Conservation (phyloP, 2,329 filamentous ascomycete species). For the Diaporthe sp. region DNA sequence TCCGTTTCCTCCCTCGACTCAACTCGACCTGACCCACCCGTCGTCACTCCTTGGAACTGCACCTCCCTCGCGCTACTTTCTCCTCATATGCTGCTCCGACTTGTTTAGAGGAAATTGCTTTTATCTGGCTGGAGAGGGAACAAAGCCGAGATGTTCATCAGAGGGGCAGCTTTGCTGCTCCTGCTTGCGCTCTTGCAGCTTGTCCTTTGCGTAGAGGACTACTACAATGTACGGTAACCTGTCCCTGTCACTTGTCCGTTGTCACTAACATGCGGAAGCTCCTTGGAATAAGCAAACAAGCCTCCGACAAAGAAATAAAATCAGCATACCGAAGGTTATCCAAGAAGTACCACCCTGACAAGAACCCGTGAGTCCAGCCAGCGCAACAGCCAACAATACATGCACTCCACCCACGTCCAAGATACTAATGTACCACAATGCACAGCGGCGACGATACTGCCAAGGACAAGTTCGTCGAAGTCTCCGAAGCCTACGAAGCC, state of each 20-base stretch:
- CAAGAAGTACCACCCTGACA: slow-evolving; percentile 98
- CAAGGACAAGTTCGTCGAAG: slow-evolving; percentile 91
- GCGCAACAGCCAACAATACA: background rate
- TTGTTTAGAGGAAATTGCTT: background rate
- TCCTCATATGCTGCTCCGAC: background rate
- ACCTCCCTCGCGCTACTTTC: background rate
- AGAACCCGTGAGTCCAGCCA: slow-evolving; percentile 83
- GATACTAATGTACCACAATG: background rate
- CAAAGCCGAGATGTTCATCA: slow-evolving; percentile 64
- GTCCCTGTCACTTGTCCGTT: slow-evolving; percentile 4
- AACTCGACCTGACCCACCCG: slow-evolving; percentile 16
- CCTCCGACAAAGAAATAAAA: slow-evolving; percentile 91
- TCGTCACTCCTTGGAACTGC: slow-evolving; percentile 42
- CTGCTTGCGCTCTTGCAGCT: slow-evolving; percentile 69
- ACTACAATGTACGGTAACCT: slow-evolving; percentile 73
- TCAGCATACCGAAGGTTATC: slow-evolving; percentile 91
- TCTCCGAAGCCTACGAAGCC: slow-evolving; percentile 95
- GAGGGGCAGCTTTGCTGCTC: slow-evolving; percentile 63
- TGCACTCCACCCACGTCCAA: background rate
- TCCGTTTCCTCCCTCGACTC: background rate
- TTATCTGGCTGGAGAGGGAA: slow-evolving; percentile 17
- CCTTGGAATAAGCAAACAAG: slow-evolving; percentile 83
- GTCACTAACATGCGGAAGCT: slow-evolving; percentile 64
- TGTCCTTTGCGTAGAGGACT: slow-evolving; percentile 76
- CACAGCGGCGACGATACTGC: slow-evolving; percentile 81